Base-by-base conservation (phyloP, 2,329 filamentous ascomycete species). In the Fusarium sp. region DNA sequence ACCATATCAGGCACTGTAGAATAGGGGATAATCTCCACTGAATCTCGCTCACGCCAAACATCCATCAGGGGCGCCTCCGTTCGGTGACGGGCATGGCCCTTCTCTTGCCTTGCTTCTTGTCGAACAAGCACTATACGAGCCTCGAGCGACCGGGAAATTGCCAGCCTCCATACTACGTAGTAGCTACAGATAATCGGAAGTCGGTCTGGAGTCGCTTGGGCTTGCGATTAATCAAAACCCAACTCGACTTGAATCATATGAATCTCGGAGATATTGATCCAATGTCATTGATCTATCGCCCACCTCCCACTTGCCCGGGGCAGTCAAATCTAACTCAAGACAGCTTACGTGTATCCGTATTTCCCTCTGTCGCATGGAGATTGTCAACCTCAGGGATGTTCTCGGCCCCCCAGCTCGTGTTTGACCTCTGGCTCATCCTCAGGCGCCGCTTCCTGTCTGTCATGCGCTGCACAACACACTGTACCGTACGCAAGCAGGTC, bases 1-100 rank as follows among this genome's bases (percentile, higher is more conserved):
- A 2, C 13, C 25, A 57, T 8, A 6, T 22, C 54, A 65, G 65
- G 35, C 77, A 79, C 77, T 71, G 74, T 77, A 33, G 38, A 52
- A 79, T 66, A 79, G 77, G 77, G 66, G 77, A 76, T 58, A 76
- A 77, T 79, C 74, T 77, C 77, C 77, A 79, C 77, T 50, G 69
- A 50, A 74, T 68, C 71, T 77, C 74, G 65, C 69, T 70, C 50
- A 57, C 47, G 63, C 58, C 66, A 61, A 75, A 75, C 73, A 70
- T 63, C 31, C 66, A 52, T 29, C 47, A 70, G 69, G 73, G 72
- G 73, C 69, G 57, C 56, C 35, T 70, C 57, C 47, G 60, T 62
- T 72, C 64, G 45, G 68, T 54, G 63, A 36, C 38, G 63, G 45
- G 52, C 65, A 57, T 45, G 31, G n/a, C 20, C 22, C 36, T 29